These are phyloP conservation scores for Rhizoclosmatium sp. DNA, from an alignment of 192 early-diverging fungal species.

Conservation along the genomic window DNA sequence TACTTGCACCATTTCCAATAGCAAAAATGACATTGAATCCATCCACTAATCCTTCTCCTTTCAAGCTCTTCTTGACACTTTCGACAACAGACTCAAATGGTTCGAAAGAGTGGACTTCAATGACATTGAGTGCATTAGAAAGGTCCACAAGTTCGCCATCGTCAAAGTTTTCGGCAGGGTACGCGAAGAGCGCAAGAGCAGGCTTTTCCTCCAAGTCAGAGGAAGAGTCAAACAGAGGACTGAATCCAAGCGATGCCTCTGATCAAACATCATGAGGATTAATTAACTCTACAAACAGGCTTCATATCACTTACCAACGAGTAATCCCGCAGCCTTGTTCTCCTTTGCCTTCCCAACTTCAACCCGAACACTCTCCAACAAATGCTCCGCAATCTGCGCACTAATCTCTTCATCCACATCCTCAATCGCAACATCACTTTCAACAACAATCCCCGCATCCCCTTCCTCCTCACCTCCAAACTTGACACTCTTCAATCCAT, in stretches of 20 bases:
- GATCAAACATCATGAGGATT: not conserved
- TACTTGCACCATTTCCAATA: not conserved
- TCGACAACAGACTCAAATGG: slow-evolving; percentile 6
- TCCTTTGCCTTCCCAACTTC: no score
- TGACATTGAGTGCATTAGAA: not conserved
- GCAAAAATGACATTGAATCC: slow-evolving; percentile 20
- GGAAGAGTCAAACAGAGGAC: not conserved
- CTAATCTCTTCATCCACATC: no score
- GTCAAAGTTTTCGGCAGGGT: not conserved
- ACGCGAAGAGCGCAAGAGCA: slow-evolving; percentile 16
- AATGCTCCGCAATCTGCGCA: no score
- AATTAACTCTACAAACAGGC: no score
- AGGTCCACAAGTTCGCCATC: not conserved
- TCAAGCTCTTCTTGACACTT: not conserved
- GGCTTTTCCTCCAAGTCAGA: not conserved
- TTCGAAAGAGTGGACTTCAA: not conserved
- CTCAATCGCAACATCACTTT: no score
- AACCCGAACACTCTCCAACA: no score
- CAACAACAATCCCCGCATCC: no score
- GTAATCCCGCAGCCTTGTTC: no score
- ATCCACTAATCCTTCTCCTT: slow-evolving; percentile 10
- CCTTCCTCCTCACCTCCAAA: no score
- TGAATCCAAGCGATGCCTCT: slow-evolving; percentile 5
- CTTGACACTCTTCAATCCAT: no score
- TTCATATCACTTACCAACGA: no score